Evolutionary conservation across 371 early-diverging fungal genomes (phyloP), one percentile per base, ranked within the genome.

Genomic region (Circinella minor): DNA sequence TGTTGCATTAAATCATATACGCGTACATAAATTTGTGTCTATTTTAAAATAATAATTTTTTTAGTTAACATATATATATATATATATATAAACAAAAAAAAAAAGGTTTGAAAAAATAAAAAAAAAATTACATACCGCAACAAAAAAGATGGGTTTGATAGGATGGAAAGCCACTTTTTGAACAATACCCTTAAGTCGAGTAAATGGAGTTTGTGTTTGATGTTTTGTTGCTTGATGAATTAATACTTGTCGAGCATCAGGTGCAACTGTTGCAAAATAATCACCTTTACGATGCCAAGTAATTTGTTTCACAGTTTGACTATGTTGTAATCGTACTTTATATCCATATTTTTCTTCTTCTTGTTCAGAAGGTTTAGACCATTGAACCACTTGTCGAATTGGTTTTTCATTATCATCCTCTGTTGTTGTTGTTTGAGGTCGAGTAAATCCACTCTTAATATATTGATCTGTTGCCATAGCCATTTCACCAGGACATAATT

Each of bases 261-360:
- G 91, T 1, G 92, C 85, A 10, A 96, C 90, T 9, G 95, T 91
- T 4, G 94, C 90, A 78, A 98, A 89, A 78, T 99, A 98, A 79
- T 99, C 98, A 70, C 99, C 99, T 79, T 93, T 95, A 66, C 94
- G 88, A 81, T 99, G 99, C 99, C 99, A 99, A 38, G 89, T 86
- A 37, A 98, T 81, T 63, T 91, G 86, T 68, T 91, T 93, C 37
- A 96, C 90, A n/a, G 78, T 76, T 77, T 92, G 81, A 63, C 72
- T 73, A 43, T 87, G 86, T 57, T 78, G 81, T 43, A 88, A 74
- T 62, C 78, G 79, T 17, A 85, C 78, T 67, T 84, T 86, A 69
- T 76, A 87, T 34, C 90, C 91, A 37, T 82, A 81, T 55, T 80
- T 83, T 43, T 71, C 74, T 59, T 86, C 79, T 64, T 88, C 86